Base-by-base conservation (phyloP, 2,329 filamentous ascomycete genomes). In the Xylaria multiplex region DNA sequence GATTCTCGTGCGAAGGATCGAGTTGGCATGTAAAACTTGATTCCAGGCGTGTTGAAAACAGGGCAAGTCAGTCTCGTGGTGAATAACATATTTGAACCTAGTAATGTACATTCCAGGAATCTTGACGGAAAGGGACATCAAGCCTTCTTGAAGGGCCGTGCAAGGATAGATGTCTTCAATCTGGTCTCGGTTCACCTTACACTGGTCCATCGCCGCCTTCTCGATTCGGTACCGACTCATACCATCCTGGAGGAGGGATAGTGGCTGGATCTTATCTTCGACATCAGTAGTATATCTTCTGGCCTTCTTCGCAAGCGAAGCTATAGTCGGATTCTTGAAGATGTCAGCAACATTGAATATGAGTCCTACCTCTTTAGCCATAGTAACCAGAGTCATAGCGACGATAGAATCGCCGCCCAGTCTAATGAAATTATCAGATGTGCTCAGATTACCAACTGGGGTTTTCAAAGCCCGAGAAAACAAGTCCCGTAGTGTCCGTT, bases 371-470 rank as follows among this genome's bases (percentile, higher is more conserved):
- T 77, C 52, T 82, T 80, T 61, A 14, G 63, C 63, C 0, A 86
- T 24, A 9, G 58, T 46, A 3, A 65, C 83, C 2, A 87, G 71
- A 46, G 80, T 82, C 72, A 82, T 83, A 2, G 79, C 79, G 4
- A 73, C 62, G 3, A 81, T 74, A 0, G 79, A 81, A 67, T 81
- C 79, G 45, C 80, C 79, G 5, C 79, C 79, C 1, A 81, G 69
- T 3, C 69, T 69, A 58, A 79, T 76, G 65, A 81, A 81, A 65
- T 77, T 74, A 42, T 78, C 73, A 9, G 52, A 62, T 13, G 55
- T 52, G 40, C 58, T 50, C 16, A 65, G 16, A 6, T 58, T 16
- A 14, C 52, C 46, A 6, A n/a, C 30, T 6, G 52, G 37, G 9
- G 53, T 37, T 16, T 43, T 58, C 4, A 65, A 16, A n/a, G 24